Evolutionary conservation across 306 rosid genomes (phyloP).

Genomic region (Sphenostylis stenocarpa): DNA sequence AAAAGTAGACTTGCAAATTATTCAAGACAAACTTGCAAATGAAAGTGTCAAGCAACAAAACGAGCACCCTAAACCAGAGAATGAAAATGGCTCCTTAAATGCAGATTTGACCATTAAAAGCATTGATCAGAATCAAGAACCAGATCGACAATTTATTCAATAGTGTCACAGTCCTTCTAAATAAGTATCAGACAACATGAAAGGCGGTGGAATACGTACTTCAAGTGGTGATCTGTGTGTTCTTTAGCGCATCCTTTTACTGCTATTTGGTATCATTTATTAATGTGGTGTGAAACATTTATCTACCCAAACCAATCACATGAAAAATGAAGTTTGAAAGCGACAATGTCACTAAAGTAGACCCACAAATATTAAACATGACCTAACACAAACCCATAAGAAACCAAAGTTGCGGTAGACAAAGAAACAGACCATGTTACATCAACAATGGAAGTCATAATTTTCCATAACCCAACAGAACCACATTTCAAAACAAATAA

Average conservation of each 20-base stretch:
- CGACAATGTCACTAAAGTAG: constrained; percentile 21
- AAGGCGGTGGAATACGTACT: not conserved
- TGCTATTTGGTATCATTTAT: not conserved
- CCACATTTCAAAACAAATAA: not conserved
- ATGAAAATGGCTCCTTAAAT: not conserved
- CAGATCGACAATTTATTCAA: not conserved
- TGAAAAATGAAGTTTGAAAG: constrained; percentile 30
- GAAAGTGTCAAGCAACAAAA: not conserved
- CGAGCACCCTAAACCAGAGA: not conserved
- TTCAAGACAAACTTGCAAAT: not conserved
- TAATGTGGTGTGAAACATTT: not conserved
- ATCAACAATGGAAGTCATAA: constrained; percentile 14
- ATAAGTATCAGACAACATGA: not conserved
- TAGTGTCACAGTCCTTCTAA: not conserved
- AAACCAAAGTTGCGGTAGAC: constrained; percentile 11
- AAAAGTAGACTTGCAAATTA: not conserved
- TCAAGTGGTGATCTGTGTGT: not conserved
- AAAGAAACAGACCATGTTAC: constrained; percentile 30
- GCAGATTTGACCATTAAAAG: not conserved
- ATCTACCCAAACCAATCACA: constrained; percentile 26
- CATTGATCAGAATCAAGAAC: not conserved
- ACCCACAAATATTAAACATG: constrained; percentile 24
- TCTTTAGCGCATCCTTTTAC: not conserved
- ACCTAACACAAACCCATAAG: constrained; percentile 8
- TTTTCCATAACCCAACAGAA: constrained; percentile 4